Percentiles rank a stretch among this genome's conserved stretches.
These are phyloP conservation scores for Crotalaria pallida DNA, from an alignment of 306 rosid species.

Conservation along the genomic window DNA sequence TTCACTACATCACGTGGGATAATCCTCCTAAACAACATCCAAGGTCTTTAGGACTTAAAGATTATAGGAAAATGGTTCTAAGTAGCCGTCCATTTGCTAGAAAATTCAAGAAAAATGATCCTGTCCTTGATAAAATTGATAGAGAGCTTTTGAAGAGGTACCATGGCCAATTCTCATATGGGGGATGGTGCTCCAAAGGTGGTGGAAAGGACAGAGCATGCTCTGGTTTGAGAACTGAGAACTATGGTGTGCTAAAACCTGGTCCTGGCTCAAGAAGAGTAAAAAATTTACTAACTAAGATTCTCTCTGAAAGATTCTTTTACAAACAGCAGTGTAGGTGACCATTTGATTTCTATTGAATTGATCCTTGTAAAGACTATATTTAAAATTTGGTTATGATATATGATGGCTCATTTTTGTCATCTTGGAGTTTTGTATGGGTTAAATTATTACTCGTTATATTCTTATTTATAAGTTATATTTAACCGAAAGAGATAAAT, in stretches of 20 bases:
- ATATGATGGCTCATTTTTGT: neutral
- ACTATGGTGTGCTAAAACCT: conserved; percentile 55
- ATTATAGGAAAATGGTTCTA: conserved; percentile 50
- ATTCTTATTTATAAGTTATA: too few species aligned
- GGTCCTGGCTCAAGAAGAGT: conserved; percentile 70
- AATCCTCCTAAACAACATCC: conserved; percentile 94
- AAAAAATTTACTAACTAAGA: conserved; percentile 39
- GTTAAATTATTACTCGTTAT: too few species aligned
- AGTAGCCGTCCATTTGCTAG: conserved; percentile 83
- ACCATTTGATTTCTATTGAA: conserved; percentile 1
- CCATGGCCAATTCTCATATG: conserved; percentile 39
- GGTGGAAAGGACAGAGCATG: conserved; percentile 34
- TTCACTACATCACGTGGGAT: conserved; percentile 89
- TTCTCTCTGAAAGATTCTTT: conserved; percentile 35
- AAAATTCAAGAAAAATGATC: conserved; percentile 66
- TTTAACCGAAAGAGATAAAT: too few species aligned
- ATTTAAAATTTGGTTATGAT: conserved; percentile 5
- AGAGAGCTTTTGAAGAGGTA: conserved; percentile 59
- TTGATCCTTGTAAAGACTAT: conserved; percentile 12
- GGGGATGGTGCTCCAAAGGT: conserved; percentile 72
- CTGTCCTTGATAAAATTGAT: conserved; percentile 64
- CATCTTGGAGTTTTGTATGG: neutral
- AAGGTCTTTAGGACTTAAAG: conserved; percentile 57
- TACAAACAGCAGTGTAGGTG: conserved; percentile 65
- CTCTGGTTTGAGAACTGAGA: conserved; percentile 39